Evolutionary conservation across 176 grass and related monocot species (phyloP), one percentile per base, ranked within the genome.

Genomic region (Pontederia paniculata): DNA sequence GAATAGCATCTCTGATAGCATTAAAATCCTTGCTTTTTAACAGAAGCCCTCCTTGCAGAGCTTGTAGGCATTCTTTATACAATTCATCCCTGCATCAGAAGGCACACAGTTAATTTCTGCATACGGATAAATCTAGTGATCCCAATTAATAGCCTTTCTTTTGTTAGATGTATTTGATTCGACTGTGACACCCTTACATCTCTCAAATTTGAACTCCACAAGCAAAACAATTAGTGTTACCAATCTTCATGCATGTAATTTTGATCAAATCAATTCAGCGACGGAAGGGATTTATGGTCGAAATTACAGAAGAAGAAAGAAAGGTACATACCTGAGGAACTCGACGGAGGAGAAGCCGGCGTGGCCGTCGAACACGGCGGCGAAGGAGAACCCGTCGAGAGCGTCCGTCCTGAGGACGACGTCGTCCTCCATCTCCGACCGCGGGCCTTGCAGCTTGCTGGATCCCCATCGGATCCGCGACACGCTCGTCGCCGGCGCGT

Each of bases 371-470:
- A 97, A 55, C 9, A 97, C 83, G 13, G 93, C 93, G 17, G 93
- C 86, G 75, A 90, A 97, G 72, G 86, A 97, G 83, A 97, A 91
- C 8, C 80, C 86, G 19, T 80, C 74, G 63, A 84, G 83, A 8
- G 71, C 74, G 49, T 78, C 77, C 13, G 80, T 63, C 8, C 80
- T 68, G 64, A 91, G 48, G 57, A 98, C 54, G 66, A 91, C 61
- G 21, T 98, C 83, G 71, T 98, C 93, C 86, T 98, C 86, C 86
- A 88, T 98, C 80, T 98, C 93, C 10, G 88, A 82, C 25, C 86
- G 86, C 21, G 69, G 52, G 69, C 86, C 93, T 69, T 98, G 83
- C 56, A 88, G 71, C 86, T 98, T 98, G 69, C 73, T 77, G 41
- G 57, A 90, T 21, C 93, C 86, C 93, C 83, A 98, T 19, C 80